A percentile compares a stretch with the other conserved stretches of the same genome.
These are phyloP conservation scores for Macrolepiota fuliginosa DNA, from an alignment of 768 basidiomycete species.

Conservation along the genomic window DNA sequence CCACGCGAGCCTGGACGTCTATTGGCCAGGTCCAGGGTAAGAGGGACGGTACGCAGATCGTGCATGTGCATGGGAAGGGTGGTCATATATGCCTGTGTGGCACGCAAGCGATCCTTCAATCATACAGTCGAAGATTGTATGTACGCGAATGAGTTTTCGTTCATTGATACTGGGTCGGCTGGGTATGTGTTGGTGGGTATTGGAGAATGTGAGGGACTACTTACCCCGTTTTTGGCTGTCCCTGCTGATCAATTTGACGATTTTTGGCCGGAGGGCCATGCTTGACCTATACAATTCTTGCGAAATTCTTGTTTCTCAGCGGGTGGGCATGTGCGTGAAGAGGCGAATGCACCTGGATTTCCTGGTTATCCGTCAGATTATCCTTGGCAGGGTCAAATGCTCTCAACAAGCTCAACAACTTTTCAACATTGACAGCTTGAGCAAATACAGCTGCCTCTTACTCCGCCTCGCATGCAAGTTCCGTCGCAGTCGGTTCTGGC, in stretches of 20 bases:
- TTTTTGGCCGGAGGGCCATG: conserved; percentile 90
- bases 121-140: conserved; percentile 89
- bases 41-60: conserved; percentile 15
- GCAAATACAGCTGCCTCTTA: conserved; percentile 87
- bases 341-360: conserved; percentile 60
- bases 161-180: conserved; percentile 95
- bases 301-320: neutral
- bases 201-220: neutral
- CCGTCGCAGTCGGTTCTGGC: conserved; percentile 76
- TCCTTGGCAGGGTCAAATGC: conserved; percentile 73
- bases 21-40: neutral
- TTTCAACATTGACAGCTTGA: conserved; percentile 83
- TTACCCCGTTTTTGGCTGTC: conserved; percentile 88
- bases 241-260: conserved; percentile 95
- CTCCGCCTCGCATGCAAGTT: conserved; percentile 79
- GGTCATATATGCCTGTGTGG: conserved; percentile 66
- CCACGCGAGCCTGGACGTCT: conserved; percentile 19
- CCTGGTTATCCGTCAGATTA: conserved; percentile 87
- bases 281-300: conserved; percentile 89
- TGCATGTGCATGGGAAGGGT: conserved; percentile 13
- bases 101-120: conserved; percentile 87
- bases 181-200: conserved; percentile 24
- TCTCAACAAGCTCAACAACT: conserved; percentile 71
- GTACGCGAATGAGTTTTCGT: conserved; percentile 86
- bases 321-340: neutral